Evolutionary conservation across 805 yeast genomes (phyloP).

Genomic region (Tetrapisispora phaffii): DNA sequence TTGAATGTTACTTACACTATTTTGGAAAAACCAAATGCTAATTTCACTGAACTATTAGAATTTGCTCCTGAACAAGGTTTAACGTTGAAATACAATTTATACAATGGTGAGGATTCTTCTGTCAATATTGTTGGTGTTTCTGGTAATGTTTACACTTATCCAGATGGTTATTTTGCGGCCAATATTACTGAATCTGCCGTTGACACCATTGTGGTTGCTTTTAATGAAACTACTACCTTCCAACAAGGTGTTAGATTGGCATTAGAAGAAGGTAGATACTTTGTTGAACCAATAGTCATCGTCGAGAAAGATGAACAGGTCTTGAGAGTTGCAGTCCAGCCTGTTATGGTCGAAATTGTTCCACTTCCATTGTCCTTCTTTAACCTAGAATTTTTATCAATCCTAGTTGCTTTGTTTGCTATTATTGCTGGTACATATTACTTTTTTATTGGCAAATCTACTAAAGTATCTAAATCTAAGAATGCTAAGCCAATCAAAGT

Average conservation of each 20-base stretch:
- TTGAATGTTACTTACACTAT: conserved; percentile 42
- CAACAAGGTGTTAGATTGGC: conserved; percentile 52
- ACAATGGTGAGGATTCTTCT: conserved; percentile 43
- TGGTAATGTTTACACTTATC: conserved; percentile 51
- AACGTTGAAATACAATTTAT: conserved; percentile 41
- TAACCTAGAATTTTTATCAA: conserved; percentile 61
- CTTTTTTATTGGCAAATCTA: conserved; percentile 12
- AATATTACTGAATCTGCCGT: conserved; percentile 57
- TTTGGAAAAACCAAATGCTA: conserved; percentile 35
- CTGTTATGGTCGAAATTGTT: conserved; percentile 45
- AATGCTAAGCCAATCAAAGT: conserved; percentile 6
- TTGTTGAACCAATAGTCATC: conserved; percentile 51
- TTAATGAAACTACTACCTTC: conserved; percentile 42
- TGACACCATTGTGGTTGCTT: conserved; percentile 46
- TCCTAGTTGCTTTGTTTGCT: conserved; percentile 44
- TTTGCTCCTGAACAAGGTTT: conserved; percentile 45
- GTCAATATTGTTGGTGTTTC: conserved; percentile 57
- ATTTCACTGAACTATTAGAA: conserved; percentile 32
- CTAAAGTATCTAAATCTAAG: neutral
- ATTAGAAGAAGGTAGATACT: conserved; percentile 46
- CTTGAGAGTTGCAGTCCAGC: conserved; percentile 46
- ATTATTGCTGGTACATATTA: conserved; percentile 44
- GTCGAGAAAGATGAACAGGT: conserved; percentile 41
- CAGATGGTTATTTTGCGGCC: conserved; percentile 40
- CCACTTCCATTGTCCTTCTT: conserved; percentile 62